These are phyloP conservation scores for Fennellomyces sp. DNA, from an alignment of 371 early-diverging fungal species.

Conservation along the genomic window DNA sequence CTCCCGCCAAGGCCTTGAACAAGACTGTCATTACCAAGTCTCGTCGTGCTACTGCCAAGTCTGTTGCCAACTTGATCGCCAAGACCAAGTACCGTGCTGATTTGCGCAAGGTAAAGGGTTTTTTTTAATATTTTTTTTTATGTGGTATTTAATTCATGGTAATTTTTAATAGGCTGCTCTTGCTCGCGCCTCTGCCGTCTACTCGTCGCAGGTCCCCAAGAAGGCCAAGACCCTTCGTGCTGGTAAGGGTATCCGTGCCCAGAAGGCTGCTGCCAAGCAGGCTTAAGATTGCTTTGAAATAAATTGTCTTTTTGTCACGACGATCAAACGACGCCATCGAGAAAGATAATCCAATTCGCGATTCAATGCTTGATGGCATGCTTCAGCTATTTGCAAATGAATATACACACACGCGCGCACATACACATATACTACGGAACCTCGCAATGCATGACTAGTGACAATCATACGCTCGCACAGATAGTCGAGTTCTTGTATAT, in stretches of 20 bases:
- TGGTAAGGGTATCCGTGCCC: slow-evolving; percentile 44
- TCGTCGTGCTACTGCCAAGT: slow-evolving; percentile 70
- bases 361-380: not conserved
- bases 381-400: not conserved
- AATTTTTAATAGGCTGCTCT: slow-evolving; percentile 67
- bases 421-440: not conserved
- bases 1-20: slow-evolving; percentile 59
- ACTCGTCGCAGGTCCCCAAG: slow-evolving; percentile 71
- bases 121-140: not conserved
- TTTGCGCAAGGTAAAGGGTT: slow-evolving; percentile 63
- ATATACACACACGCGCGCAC: too few species aligned
- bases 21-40: slow-evolving; percentile 66
- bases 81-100: slow-evolving; percentile 77
- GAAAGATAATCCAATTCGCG: not conserved
- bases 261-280: slow-evolving; percentile 44
- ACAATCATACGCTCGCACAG: not conserved
- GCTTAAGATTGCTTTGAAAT: slow-evolving; percentile 17
- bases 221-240: slow-evolving; percentile 55
- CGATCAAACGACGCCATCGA: not conserved
- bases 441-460: not conserved
- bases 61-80: slow-evolving; percentile 72
- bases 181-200: slow-evolving; percentile 79
- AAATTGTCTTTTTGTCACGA: not conserved
- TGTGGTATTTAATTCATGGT: not conserved
- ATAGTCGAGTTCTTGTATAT: not conserved